phyloP scores from a whole-genome alignment of 768 basidiomycete genomes.

The Agaricus sinodeliciosus region DNA sequence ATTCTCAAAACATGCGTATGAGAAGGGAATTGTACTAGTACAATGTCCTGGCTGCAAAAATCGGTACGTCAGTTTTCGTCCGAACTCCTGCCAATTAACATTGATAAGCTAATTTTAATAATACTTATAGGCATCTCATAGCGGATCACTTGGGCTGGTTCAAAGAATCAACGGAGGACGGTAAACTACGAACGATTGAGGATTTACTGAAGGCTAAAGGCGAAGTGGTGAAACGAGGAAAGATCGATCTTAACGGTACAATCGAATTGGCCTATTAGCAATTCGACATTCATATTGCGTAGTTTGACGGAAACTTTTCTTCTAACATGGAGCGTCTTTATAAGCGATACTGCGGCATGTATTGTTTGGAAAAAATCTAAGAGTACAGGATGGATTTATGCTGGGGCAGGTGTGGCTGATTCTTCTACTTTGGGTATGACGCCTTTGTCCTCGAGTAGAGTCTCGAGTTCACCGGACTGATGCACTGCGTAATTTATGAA shows the following conservation, averaged over 20 bases:
- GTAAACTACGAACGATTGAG: conserved; percentile 74
- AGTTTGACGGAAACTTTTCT: too few species aligned
- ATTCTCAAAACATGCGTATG: conserved; percentile 81
- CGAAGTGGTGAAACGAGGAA: conserved; percentile 58
- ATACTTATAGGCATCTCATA: conserved; percentile 58
- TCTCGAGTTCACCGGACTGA: conserved; percentile 89
- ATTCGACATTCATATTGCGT: background rate
- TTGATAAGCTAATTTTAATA: background rate
- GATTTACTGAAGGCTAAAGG: conserved; percentile 75
- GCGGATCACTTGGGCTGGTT: conserved; percentile 94
- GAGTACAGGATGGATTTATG: background rate
- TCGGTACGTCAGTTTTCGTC: conserved; percentile 36
- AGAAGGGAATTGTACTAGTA: conserved; percentile 83
- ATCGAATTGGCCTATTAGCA: conserved; percentile 42
- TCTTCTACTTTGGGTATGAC: conserved; percentile 52
- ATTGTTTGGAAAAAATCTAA: background rate
- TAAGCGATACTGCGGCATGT: background rate
- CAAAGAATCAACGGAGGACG: conserved; percentile 70
- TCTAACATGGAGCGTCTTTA: background rate
- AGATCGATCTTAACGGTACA: conserved; percentile 40
- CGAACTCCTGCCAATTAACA: too few species aligned
- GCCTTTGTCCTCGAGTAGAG: conserved; percentile 63
- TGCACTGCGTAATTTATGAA: conserved; percentile 63
- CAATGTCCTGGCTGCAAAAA: conserved; percentile 90
- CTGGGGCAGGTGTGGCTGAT: conserved; percentile 10